phyloP scores from a whole-genome alignment of 179 eudicot species.

The Spinacia oleracea region DNA sequence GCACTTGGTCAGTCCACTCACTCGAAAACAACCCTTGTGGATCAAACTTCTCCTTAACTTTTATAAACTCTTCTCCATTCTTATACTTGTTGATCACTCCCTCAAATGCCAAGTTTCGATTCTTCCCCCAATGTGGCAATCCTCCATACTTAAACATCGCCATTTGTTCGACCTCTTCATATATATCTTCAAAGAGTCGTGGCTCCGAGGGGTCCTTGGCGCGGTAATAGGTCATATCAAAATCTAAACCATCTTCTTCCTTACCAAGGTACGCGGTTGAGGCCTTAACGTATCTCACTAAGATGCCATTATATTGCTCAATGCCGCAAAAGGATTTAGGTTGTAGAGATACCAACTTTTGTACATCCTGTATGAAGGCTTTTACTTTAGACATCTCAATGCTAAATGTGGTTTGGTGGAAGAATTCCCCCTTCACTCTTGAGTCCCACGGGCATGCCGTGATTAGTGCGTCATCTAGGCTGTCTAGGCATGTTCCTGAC shows the following conservation, averaged over 20 bases:
- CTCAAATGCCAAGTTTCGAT: conserved; percentile 59
- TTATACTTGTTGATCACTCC: conserved; percentile 50
- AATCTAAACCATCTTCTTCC: conserved; percentile 60
- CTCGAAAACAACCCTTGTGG: conserved; percentile 66
- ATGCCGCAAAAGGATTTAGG: conserved; percentile 61
- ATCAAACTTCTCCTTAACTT: conserved; percentile 52
- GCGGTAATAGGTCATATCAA: conserved; percentile 68
- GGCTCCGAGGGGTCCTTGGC: conserved; percentile 62
- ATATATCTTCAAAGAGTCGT: conserved; percentile 56
- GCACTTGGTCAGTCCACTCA: conserved; percentile 61
- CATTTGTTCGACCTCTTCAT: conserved; percentile 75
- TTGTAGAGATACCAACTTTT: conserved; percentile 42
- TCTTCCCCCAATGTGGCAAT: conserved; percentile 87
- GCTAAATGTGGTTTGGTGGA: conserved; percentile 53
- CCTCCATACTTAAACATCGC: conserved; percentile 68
- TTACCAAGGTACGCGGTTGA: conserved; percentile 69
- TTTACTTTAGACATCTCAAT: conserved; percentile 54
- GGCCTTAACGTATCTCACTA: conserved; percentile 63
- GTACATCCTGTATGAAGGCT: conserved; percentile 59
- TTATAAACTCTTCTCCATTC: conserved; percentile 41
- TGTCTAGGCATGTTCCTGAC: conserved; percentile 63
- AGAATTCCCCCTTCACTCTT: conserved; percentile 55
- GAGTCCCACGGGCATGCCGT: conserved; percentile 72
- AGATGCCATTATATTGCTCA: conserved; percentile 60
- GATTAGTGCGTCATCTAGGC: conserved; percentile 26